Evolutionary conservation across 2,329 filamentous ascomycete species (phyloP), one percentile per base, ranked within the genome.

Genomic region (Atkinsonella hypoxylon): DNA sequence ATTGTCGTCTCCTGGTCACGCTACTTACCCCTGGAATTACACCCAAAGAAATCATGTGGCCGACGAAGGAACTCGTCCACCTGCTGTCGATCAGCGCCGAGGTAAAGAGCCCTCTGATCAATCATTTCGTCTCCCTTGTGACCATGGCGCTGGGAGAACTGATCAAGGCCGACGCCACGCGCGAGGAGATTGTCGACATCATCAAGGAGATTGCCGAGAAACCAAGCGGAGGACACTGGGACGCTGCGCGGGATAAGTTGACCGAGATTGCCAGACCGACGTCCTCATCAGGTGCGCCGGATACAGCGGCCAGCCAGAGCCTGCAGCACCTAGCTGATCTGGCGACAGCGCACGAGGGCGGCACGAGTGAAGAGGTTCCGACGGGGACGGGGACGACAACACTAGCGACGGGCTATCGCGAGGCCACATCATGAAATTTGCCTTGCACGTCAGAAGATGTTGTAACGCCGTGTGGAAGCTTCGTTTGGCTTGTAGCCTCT

Each of bases 101-200:
- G 45, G 66, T 82, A 8, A 68, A 78, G 44, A 82, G 75, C 49
- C 83, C 84, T 0, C 67, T 88, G 43, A 81, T 80, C 50, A 81
- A 87, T 59, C 82, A 88, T 60, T 83, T 84, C 56, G 75, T 76
- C 49, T 75, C 74, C 12, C 70, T 87, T 10, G 73, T 76, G 1
- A 70, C 77, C 11, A 69, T 85, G 59, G 76, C 77, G n/a, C 68
- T 89, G 4, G 65, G 79, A 45, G 78, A 83, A 55, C 70, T 87
- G 34, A 67, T 68, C 32, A 78, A 76, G 57, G 65, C 76, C 9
- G 74, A 79, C 9, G 70, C 68, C 53, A 79, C 76, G 2, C 74
- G 72, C 43, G 76, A 79, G 5, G 79, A 82, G 55, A 81, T 81
- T 0, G 70, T 70, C 13, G 68, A 70, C 51, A 69, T 79, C 8